These are phyloP conservation scores for Chytriomyces confervae DNA, from an alignment of 192 early-diverging fungal genomes.

Conservation along the genomic window DNA sequence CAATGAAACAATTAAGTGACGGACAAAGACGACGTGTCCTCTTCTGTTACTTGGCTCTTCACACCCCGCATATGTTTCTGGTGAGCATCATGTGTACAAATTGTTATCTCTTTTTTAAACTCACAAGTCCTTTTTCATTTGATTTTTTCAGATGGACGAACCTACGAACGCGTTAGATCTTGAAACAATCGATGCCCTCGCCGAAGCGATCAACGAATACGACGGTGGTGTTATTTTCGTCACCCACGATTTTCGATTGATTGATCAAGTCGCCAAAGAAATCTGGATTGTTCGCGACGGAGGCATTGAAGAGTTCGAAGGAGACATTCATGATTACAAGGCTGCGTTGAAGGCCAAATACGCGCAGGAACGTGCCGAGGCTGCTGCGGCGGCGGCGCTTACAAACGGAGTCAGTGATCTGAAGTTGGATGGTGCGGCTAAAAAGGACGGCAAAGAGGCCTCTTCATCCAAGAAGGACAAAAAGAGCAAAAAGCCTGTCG, in stretches of 20 bases:
- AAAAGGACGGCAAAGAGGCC: background rate
- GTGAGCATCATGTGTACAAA: constrained; percentile 48
- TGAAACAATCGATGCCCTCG: constrained; percentile 91
- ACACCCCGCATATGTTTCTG: constrained; percentile 90
- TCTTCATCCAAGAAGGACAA: too few species aligned
- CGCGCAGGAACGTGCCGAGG: constrained; percentile 37
- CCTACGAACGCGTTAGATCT: constrained; percentile 93
- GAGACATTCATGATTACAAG: constrained; percentile 52
- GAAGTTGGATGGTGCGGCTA: background rate
- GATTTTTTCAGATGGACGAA: constrained; percentile 71
- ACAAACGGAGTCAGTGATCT: background rate
- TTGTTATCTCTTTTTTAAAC: background rate
- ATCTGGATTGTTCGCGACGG: constrained; percentile 56
- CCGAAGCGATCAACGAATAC: constrained; percentile 93
- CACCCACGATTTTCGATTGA: constrained; percentile 98
- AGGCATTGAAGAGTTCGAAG: constrained; percentile 48
- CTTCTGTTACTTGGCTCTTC: constrained; percentile 90
- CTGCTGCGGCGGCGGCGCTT: constrained; percentile 34
- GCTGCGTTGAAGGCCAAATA: constrained; percentile 47
- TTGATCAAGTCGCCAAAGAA: constrained; percentile 87
- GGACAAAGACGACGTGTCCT: constrained; percentile 94
- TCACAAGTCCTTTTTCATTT: background rate
- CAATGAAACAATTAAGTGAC: constrained; percentile 88
- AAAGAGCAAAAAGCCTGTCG: too few species aligned
- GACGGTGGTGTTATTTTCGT: constrained; percentile 97